Percentiles rank a stretch among this genome's conserved stretches.
phyloP scores from a whole-genome alignment of 78 protist genomes.

The Planoprotostelium fungivorum region DNA sequence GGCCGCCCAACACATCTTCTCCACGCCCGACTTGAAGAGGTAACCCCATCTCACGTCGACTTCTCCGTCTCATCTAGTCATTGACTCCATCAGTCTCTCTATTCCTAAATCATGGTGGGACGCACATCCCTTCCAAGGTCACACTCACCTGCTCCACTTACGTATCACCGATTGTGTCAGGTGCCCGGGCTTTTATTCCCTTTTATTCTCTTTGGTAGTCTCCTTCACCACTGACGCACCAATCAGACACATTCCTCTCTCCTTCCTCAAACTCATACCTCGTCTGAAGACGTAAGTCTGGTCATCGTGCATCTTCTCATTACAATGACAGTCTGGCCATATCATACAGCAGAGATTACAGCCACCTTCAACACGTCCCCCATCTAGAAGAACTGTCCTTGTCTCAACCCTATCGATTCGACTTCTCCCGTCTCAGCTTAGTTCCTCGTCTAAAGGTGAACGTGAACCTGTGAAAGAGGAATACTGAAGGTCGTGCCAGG shows the following conservation, averaged over 20 bases:
- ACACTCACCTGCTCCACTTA: background rate
- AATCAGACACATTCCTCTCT: background rate
- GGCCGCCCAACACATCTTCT: background rate
- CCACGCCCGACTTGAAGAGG: background rate
- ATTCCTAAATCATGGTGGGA: background rate
- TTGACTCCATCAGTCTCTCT: background rate
- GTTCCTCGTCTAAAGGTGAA: background rate
- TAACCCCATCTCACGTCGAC: too few relatives aligned
- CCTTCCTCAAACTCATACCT: background rate
- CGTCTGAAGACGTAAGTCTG: background rate
- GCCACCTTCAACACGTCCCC: background rate
- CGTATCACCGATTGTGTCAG: background rate
- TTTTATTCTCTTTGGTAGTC: background rate
- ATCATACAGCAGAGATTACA: background rate
- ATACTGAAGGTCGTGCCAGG: too few relatives aligned
- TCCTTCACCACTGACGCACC: background rate
- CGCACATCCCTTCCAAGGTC: background rate
- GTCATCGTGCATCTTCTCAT: background rate
- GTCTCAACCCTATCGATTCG: background rate
- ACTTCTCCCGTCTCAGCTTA: background rate
- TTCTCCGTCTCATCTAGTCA: too few relatives aligned
- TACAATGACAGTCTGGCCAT: background rate
- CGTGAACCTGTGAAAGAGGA: background rate
- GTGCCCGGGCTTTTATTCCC: too few relatives aligned
- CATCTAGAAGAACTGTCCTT: background rate